Evolutionary conservation across 768 basidiomycete species (phyloP).

Genomic region (Suillus fuscotomentosus): DNA sequence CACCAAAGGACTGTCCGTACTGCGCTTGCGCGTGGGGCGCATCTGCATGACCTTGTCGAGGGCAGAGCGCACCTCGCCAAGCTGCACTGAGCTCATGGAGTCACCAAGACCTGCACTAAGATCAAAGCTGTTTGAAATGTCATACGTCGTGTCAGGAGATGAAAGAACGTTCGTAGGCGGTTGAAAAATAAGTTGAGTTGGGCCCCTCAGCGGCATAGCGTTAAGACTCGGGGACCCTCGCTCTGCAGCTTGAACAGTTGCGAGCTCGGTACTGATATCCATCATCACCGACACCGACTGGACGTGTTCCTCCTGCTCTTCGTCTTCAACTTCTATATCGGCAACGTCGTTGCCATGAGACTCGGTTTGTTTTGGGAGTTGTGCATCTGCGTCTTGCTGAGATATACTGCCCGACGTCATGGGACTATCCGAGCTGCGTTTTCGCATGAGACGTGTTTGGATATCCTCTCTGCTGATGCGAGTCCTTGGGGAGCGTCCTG

Average conservation of each 20-base stretch:
- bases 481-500: slow-evolving; percentile 28
- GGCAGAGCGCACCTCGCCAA: slow-evolving; percentile 72
- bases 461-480: slow-evolving; percentile 57
- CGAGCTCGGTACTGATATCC: slow-evolving; percentile 47
- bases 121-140: slow-evolving; percentile 22
- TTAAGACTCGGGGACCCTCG: neutral
- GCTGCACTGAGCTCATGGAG: slow-evolving; percentile 52
- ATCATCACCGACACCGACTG: slow-evolving; percentile 29
- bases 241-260: slow-evolving; percentile 47
- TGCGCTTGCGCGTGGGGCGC: slow-evolving; percentile 43
- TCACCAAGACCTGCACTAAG: slow-evolving; percentile 27
- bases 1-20: slow-evolving; percentile 40
- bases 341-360: slow-evolving; percentile 5
- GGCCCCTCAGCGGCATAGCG: slow-evolving; percentile 26
- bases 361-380: neutral
- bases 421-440: slow-evolving; percentile 45
- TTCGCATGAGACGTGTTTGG: slow-evolving; percentile 44
- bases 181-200: neutral
- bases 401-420: slow-evolving; percentile 19
- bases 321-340: slow-evolving; percentile 13
- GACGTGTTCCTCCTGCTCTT: slow-evolving; percentile 30
- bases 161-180: slow-evolving; percentile 15
- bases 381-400: neutral
- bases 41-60: slow-evolving; percentile 60
- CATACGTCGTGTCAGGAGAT: slow-evolving; percentile 20